Conservation (phyloP, 495 filamentous ascomycete species). For the Chaetomium fimeti region DNA sequence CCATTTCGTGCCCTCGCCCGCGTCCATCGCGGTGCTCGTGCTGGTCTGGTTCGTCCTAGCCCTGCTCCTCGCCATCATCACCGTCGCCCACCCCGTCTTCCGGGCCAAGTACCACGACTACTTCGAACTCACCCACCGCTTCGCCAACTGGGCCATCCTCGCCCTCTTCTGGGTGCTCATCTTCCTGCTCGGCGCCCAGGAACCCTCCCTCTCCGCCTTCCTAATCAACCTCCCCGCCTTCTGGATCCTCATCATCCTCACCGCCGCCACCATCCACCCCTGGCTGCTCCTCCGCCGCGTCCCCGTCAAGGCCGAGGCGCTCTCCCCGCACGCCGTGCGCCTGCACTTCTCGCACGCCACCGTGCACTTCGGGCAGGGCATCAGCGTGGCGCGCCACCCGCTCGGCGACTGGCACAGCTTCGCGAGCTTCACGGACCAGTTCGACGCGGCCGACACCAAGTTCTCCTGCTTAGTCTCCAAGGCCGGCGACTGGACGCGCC, state of each 20-base stretch:
- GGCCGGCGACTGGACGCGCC: constrained; percentile 68
- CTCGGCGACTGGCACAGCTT: constrained; percentile 79
- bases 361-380: constrained; percentile 50
- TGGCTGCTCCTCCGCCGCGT: constrained; percentile 66
- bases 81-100: constrained; percentile 52
- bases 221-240: constrained; percentile 61
- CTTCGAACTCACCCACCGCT: constrained; percentile 67
- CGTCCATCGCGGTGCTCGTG: constrained; percentile 27
- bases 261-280: constrained; percentile 60
- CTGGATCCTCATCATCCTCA: constrained; percentile 64
- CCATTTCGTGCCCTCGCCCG: constrained; percentile 34
- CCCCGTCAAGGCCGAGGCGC: constrained; percentile 57
- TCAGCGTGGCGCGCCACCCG: constrained; percentile 54
- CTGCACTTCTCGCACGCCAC: constrained; percentile 63
- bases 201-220: constrained; percentile 39
- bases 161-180: constrained; percentile 62
- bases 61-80: constrained; percentile 43
- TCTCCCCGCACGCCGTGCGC: constrained; percentile 66
- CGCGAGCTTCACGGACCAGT: constrained; percentile 64
- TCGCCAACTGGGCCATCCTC: constrained; percentile 62
- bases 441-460: constrained; percentile 34
- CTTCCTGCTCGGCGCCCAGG: constrained; percentile 46
- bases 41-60: constrained; percentile 43
- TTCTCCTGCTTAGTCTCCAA: constrained; percentile 65
- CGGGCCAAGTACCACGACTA: constrained; percentile 56